A percentile compares a stretch with the other conserved stretches of the same genome.
phyloP scores from a whole-genome alignment of 2,329 filamentous ascomycete genomes.

The Capronia epimyces region DNA sequence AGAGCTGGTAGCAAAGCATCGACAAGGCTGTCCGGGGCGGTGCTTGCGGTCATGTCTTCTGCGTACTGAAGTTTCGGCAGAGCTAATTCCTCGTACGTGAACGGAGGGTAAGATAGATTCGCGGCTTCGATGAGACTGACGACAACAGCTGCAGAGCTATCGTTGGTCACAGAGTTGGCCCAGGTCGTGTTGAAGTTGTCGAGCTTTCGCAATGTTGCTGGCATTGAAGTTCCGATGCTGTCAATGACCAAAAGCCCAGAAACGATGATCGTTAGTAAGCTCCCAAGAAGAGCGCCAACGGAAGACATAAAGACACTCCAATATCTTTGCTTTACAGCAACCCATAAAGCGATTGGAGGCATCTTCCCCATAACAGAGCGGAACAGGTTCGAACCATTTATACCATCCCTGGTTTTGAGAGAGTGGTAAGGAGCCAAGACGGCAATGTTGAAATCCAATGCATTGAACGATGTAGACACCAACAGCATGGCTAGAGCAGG shows the following conservation, averaged over 20 bases:
- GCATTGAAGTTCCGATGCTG: constrained; percentile 14
- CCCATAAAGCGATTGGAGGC: constrained; percentile 12
- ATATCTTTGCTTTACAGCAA: constrained; percentile 1
- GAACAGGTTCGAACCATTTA: not conserved
- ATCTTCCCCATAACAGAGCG: constrained; percentile 5
- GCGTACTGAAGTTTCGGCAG: constrained; percentile 11
- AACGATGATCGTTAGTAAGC: constrained; percentile 27
- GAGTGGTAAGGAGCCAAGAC: constrained; percentile 19
- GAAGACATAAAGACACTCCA: constrained; percentile 25
- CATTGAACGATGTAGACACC: constrained; percentile 18
- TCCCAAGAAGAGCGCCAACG: constrained; percentile 22
- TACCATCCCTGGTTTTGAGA: not conserved
- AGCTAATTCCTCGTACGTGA: constrained; percentile 22
- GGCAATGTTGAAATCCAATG: constrained; percentile 25
- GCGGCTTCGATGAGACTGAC: constrained; percentile 20
- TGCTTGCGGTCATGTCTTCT: not conserved
- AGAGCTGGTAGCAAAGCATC: constrained; percentile 5
- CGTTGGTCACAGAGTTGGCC: constrained; percentile 14
- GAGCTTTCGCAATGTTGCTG: constrained; percentile 21
- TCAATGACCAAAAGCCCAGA: constrained; percentile 33
- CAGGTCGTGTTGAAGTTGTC: constrained; percentile 28
- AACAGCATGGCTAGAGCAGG: constrained; percentile 26
- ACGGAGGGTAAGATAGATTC: constrained; percentile 14
- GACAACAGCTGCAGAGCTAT: constrained; percentile 16
- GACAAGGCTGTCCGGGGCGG: not conserved